These are phyloP conservation scores for Kazachstania sp. DNA, from an alignment of 1,139 yeast species.

Conservation along the genomic window DNA sequence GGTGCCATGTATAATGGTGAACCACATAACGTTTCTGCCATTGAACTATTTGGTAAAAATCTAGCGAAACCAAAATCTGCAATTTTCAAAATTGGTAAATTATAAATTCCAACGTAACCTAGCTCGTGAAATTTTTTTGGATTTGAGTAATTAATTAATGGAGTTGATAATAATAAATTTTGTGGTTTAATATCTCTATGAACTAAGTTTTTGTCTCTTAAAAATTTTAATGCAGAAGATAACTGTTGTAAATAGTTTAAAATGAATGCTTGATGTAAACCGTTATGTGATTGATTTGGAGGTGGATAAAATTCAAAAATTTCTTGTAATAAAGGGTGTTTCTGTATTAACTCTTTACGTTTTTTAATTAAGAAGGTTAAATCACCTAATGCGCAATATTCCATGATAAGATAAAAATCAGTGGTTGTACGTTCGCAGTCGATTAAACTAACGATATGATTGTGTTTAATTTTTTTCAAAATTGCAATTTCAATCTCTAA, in stretches of 20 bases:
- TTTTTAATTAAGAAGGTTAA: slow-evolving; percentile 76
- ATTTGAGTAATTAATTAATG: slow-evolving; percentile 47
- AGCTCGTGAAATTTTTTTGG: slow-evolving; percentile 45
- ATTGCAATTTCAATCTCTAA: slow-evolving; percentile 86
- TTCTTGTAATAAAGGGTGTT: slow-evolving; percentile 73
- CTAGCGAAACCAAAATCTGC: slow-evolving; percentile 98
- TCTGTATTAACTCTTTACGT: slow-evolving; percentile 59
- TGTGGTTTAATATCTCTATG: slow-evolving; percentile 96
- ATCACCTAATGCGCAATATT: slow-evolving; percentile 92
- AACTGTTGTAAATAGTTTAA: slow-evolving; percentile 81
- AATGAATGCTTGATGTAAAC: slow-evolving; percentile 70
- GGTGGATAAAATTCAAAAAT: slow-evolving; percentile 78
- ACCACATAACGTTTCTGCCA: slow-evolving; percentile 97
- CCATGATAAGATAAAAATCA: slow-evolving; percentile 91
- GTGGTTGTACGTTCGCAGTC: slow-evolving; percentile 74
- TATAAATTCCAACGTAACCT: slow-evolving; percentile 73
- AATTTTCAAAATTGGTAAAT: slow-evolving; percentile 78
- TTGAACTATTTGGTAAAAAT: slow-evolving; percentile 78
- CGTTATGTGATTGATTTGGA: slow-evolving; percentile 60
- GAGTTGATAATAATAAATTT: slow-evolving; percentile 73
- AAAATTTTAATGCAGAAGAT: slow-evolving; percentile 71
- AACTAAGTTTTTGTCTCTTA: slow-evolving; percentile 74
- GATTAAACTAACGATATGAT: slow-evolving; percentile 79
- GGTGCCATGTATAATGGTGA: slow-evolving; percentile 99
- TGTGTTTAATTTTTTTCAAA: slow-evolving; percentile 77